These are phyloP conservation scores for Pseudogymnoascus sp. DNA, from an alignment of 2,329 filamentous ascomycete species.

Conservation along the genomic window DNA sequence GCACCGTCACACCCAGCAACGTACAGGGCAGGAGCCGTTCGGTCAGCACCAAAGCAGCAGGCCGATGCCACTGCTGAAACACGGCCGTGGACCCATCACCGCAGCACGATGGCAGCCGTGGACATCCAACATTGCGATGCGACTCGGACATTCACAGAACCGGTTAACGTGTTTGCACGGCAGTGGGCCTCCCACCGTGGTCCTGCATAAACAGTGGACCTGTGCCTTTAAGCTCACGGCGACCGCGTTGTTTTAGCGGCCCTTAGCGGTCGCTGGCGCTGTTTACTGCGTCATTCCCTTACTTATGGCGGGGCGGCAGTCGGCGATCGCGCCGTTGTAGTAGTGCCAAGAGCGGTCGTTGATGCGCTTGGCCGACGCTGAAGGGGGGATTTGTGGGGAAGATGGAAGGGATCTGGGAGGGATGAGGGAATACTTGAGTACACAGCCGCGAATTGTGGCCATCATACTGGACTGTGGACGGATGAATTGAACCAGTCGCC, in stretches of 20 bases:
- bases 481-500: background rate
- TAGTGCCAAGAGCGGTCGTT: background rate
- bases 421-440: background rate
- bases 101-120: background rate
- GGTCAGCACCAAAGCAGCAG: background rate
- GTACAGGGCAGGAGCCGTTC: background rate
- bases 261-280: background rate
- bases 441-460: conserved; percentile 6
- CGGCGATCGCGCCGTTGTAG: background rate
- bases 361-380: background rate
- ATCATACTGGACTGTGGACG: background rate
- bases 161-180: background rate
- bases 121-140: conserved; percentile 5
- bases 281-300: background rate
- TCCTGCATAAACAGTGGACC: conserved; percentile 2
- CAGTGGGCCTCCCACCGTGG: background rate
- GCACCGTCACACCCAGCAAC: background rate
- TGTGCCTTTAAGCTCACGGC: background rate
- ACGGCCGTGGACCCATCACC: background rate
- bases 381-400: background rate
- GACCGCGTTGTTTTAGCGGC: background rate
- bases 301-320: background rate
- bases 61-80: background rate
- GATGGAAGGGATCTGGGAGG: background rate
- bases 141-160: background rate